Conservation (phyloP, 2,329 filamentous ascomycete species). For the Neoarthrinium moseri region DNA sequence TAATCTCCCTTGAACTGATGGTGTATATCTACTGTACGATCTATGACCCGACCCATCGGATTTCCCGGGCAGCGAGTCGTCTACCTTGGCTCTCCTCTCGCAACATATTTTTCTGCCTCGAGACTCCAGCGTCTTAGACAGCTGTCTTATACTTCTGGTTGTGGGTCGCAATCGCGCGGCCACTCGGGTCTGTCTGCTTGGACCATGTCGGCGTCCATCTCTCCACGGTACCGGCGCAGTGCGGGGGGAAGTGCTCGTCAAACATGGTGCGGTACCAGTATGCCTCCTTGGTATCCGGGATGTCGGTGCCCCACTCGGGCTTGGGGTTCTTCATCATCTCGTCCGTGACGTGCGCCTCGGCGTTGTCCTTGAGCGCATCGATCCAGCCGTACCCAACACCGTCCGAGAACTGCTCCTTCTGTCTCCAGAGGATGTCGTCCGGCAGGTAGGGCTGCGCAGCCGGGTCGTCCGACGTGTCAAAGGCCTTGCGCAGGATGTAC, state of each 20-base stretch:
- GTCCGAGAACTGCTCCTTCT: slow-evolving; percentile 99
- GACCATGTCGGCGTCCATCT: slow-evolving; percentile 98
- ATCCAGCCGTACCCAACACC: slow-evolving; percentile 99
- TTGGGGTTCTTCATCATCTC: slow-evolving; percentile 99
- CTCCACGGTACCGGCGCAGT: slow-evolving; percentile 90
- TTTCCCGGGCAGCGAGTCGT: no score
- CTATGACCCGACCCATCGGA: no score
- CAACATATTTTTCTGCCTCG: not conserved
- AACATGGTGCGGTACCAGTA: slow-evolving; percentile 99
- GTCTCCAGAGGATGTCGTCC: slow-evolving; percentile 92
- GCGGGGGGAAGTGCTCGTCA: slow-evolving; percentile 94
- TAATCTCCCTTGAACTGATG: no score
- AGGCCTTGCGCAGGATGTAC: slow-evolving; percentile 96
- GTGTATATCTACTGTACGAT: no score
- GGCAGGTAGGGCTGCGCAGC: slow-evolving; percentile 84
- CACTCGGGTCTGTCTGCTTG: slow-evolving; percentile 92
- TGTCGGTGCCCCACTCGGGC: slow-evolving; percentile 88
- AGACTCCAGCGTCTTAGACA: not conserved
- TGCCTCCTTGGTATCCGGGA: slow-evolving; percentile 96
- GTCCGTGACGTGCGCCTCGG: slow-evolving; percentile 84
- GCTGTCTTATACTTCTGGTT: slow-evolving; percentile 67
- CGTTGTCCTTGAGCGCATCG: slow-evolving; percentile 92
- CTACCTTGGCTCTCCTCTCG: no score
- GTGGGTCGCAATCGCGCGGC: slow-evolving; percentile 79
- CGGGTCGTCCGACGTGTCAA: slow-evolving; percentile 88